Evolutionary conservation across 2,329 filamentous ascomycete species (phyloP).

Genomic region (Ophiostoma tasmaniense): DNA sequence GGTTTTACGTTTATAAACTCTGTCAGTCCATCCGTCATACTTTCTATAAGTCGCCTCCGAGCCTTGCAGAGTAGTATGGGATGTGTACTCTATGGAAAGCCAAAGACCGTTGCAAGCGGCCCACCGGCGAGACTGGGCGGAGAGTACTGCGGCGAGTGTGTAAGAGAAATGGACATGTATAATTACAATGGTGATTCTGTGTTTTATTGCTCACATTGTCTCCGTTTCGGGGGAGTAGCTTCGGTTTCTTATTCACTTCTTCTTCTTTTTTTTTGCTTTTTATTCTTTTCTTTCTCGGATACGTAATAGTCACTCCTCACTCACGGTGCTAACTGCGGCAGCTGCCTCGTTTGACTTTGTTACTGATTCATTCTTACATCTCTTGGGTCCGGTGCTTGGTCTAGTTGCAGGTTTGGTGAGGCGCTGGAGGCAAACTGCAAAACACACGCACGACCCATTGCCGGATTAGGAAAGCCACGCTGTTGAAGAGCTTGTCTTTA

Average conservation of each 20-base stretch:
- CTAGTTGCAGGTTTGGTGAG: neutral
- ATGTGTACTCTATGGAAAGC: too few species aligned
- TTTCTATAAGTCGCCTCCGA: too few species aligned
- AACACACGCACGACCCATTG: constrained; percentile 13
- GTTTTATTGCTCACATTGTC: neutral
- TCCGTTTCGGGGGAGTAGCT: neutral
- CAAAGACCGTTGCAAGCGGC: neutral
- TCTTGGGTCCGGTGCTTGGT: neutral
- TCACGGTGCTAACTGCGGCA: neutral
- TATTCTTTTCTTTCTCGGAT: neutral
- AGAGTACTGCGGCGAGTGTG: constrained; percentile 4
- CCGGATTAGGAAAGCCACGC: neutral
- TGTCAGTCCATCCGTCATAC: neutral
- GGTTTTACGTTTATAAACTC: neutral
- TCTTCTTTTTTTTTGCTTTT: too few species aligned
- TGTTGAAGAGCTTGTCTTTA: neutral
- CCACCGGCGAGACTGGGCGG: neutral
- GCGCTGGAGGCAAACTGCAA: neutral
- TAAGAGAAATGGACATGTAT: constrained; percentile 1
- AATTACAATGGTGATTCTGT: neutral
- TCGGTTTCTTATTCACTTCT: neutral
- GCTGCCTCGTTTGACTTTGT: neutral
- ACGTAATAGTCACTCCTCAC: neutral
- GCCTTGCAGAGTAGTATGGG: too few species aligned
- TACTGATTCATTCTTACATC: neutral